Conservation (phyloP, 2,329 filamentous ascomycete species). For the Botrytis byssoidea region DNA sequence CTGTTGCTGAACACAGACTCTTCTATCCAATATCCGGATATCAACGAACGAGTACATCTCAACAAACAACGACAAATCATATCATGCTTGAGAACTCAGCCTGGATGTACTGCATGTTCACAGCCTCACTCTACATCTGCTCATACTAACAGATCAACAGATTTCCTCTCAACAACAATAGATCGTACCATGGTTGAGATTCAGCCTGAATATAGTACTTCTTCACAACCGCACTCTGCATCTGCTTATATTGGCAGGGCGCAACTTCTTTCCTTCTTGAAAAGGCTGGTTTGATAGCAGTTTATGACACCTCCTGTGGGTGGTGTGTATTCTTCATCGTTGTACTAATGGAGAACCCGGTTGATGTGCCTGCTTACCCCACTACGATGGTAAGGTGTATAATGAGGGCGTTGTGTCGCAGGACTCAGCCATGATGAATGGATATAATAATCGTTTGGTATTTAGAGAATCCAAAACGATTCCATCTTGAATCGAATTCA, state of each 20-base stretch:
- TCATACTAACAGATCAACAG: not conserved
- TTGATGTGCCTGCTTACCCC: not conserved
- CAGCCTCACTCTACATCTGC: not conserved
- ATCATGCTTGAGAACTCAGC: not conserved
- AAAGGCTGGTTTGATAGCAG: not conserved
- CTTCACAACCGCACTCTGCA: not conserved
- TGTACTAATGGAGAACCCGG: not conserved
- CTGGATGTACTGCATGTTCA: not conserved
- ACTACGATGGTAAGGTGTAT: not conserved
- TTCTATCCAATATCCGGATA: not conserved
- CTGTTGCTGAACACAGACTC: not conserved
- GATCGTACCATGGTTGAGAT: too few relatives aligned
- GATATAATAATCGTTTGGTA: not conserved
- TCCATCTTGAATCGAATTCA: not conserved
- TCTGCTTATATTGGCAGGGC: not conserved
- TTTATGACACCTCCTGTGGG: not conserved
- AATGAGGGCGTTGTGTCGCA: not conserved
- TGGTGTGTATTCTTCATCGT: not conserved
- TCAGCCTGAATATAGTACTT: not conserved
- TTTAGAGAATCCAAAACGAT: too few relatives aligned
- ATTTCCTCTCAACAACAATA: not conserved
- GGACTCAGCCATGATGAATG: not conserved
- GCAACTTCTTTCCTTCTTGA: fast-evolving
- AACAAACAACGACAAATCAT: not conserved
- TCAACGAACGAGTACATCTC: not conserved